Evolutionary conservation across 345 rosid species (phyloP), one percentile per base, ranked within the genome.

Genomic region (Arabis alpina): DNA sequence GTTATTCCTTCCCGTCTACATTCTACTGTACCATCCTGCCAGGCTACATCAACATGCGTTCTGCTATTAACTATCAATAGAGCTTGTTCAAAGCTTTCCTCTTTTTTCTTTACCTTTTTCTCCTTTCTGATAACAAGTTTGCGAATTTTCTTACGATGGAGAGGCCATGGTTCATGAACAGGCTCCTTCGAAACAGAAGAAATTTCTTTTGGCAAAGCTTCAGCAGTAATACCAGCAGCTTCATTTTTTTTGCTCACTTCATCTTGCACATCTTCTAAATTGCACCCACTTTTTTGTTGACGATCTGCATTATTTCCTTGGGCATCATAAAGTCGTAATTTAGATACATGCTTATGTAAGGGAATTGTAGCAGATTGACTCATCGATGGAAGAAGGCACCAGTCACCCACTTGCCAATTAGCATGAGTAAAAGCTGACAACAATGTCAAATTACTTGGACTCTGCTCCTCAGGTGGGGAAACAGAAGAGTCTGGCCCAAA

Each of bases 351-450:
- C 50, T 76, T 85, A 69, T 84, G 78, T 66, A 84, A 64, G 68
- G 77, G 61, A 76, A 67, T 55, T 4, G 86, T 77, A 11, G 88
- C 76, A 62, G 84, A 58, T 19, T 82, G 83, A 19, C 27, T 64
- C 64, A 74, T 53, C 53, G 90, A 76, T 45, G 89, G 88, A 72
- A 88, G 86, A 74, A 84, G 96, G 77, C 91, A 83, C 91, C 96
- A 85, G 75, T 92, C 98, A 76, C 96, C 93, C 24, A 95, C 88
- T 82, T 90, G 96, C 98, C 99, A 95, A 76, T 85, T 88, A 41
- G 96, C 88, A 84, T 90, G 97, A 8, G 89, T 77, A 79, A 92
- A 90, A 79, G 91, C 90, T 57, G 96, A 86, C 79, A 95, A 52
- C 78, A 90, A 80, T 79, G 91, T 88, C 72, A 95, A 80, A 75